A percentile compares a stretch with the other conserved stretches of the same genome.
These are phyloP conservation scores for Tetrapyrgos nigripes DNA, from an alignment of 1,284 basidiomycete genomes.

Conservation along the genomic window DNA sequence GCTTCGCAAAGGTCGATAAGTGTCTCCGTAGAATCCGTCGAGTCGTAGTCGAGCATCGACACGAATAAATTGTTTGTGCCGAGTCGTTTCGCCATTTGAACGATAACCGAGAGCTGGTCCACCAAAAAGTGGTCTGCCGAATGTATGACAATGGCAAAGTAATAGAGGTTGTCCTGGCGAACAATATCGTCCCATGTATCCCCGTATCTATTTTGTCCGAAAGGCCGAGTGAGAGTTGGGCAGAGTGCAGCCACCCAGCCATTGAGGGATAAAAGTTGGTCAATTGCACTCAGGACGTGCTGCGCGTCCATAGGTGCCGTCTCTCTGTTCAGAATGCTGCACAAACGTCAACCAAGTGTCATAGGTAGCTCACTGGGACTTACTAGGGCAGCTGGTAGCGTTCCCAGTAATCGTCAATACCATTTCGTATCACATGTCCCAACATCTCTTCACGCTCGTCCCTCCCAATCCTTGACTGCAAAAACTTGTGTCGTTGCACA, in stretches of 20 bases:
- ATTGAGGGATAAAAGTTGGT: slow-evolving; percentile 89
- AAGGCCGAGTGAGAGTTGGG: slow-evolving; percentile 88
- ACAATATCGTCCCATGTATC: slow-evolving; percentile 89
- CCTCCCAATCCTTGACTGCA: slow-evolving; percentile 86
- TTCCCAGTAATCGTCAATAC: slow-evolving; percentile 88
- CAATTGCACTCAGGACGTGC: slow-evolving; percentile 85
- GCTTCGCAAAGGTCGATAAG: slow-evolving; percentile 92
- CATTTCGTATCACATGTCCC: slow-evolving; percentile 74
- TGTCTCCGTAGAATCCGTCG: slow-evolving; percentile 91
- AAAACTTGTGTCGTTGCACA: slow-evolving; percentile 84
- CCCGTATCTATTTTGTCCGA: slow-evolving; percentile 85
- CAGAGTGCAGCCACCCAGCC: slow-evolving; percentile 99
- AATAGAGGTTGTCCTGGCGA: slow-evolving; percentile 85
- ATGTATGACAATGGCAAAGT: slow-evolving; percentile 91
- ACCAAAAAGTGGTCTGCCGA: slow-evolving; percentile 97
- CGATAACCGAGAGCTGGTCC: slow-evolving; percentile 94
- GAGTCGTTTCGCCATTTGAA: slow-evolving; percentile 89
- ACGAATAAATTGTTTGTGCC: slow-evolving; percentile 91
- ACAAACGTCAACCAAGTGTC: neutral
- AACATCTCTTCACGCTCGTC: slow-evolving; percentile 86
- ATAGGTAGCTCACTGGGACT: slow-evolving; percentile 34
- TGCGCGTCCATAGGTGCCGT: slow-evolving; percentile 90
- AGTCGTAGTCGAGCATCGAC: slow-evolving; percentile 95
- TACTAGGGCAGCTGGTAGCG: slow-evolving; percentile 90
- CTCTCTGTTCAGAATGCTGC: slow-evolving; percentile 80